Evolutionary conservation across 225 moss, liverwort and hornwort genomes (phyloP).

Genomic region (Polytrichum commune): DNA sequence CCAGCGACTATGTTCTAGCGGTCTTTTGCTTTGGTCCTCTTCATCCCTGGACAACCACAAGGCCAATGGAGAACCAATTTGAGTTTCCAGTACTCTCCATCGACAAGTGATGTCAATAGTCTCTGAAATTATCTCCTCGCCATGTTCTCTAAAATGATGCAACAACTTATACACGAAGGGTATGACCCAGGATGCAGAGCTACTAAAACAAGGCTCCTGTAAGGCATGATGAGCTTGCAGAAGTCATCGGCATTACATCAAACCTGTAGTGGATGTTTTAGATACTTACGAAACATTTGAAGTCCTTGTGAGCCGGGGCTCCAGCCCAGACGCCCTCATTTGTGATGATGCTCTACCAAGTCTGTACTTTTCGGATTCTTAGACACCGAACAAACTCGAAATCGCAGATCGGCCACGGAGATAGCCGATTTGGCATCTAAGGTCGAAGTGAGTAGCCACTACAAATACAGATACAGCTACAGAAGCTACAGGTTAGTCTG

Average conservation of each 20-base stretch:
- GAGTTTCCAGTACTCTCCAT: too few relatives aligned
- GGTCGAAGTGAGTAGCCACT: too few relatives aligned
- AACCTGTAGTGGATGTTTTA: not conserved
- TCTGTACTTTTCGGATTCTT: too few relatives aligned
- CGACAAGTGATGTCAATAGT: not conserved
- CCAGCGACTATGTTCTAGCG: not conserved
- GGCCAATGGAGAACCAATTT: not conserved
- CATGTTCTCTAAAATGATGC: not conserved
- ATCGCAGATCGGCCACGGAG: too few relatives aligned
- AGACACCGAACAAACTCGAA: too few relatives aligned
- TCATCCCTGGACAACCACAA: not conserved
- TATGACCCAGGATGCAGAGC: not conserved
- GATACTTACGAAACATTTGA: not conserved
- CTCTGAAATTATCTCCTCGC: not conserved
- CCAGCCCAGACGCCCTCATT: not conserved
- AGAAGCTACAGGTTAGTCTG: too few relatives aligned
- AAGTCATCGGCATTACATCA: not conserved
- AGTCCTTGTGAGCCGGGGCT: not conserved
- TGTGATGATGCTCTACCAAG: too few relatives aligned
- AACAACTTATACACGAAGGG: not conserved
- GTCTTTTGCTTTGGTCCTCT: constrained; percentile 1
- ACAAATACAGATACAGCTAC: too few relatives aligned
- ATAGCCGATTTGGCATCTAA: too few relatives aligned
- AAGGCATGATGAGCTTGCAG: not conserved
- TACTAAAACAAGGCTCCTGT: not conserved